These are phyloP conservation scores for Penicillium cinerascens DNA, from an alignment of 495 filamentous ascomycete genomes.

Conservation along the genomic window DNA sequence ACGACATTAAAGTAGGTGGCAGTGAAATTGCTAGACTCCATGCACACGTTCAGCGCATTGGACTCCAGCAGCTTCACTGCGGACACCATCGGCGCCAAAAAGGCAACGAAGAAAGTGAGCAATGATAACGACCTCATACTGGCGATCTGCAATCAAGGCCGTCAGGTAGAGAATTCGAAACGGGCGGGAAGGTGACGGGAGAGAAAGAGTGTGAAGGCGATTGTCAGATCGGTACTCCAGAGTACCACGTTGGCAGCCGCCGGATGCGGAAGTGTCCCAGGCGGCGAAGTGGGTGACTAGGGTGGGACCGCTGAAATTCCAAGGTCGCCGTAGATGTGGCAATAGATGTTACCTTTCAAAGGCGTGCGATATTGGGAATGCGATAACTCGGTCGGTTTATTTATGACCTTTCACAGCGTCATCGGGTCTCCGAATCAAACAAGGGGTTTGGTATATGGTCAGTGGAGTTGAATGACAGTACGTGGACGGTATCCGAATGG, in stretches of 20 bases:
- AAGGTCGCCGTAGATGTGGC: constrained; percentile 3
- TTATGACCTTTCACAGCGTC: constrained; percentile 1
- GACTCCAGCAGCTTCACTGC: constrained; percentile 58
- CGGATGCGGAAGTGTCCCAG: constrained; percentile 41
- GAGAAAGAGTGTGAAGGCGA: constrained; percentile 24
- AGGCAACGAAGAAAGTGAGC: constrained; percentile 37
- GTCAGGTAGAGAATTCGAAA: constrained; percentile 6
- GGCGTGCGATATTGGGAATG: neutral
- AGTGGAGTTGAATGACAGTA: constrained; percentile 11
- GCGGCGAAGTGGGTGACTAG: constrained; percentile 8
- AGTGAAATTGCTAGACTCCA: constrained; percentile 73
- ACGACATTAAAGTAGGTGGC: constrained; percentile 78
- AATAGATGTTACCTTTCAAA: constrained; percentile 1
- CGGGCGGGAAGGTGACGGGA: constrained; percentile 10
- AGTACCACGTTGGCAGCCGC: constrained; percentile 37
- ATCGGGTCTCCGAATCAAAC: neutral
- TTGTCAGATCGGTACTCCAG: constrained; percentile 32
- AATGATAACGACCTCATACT: constrained; percentile 42
- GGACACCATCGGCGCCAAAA: constrained; percentile 37
- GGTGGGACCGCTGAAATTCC: constrained; percentile 6
- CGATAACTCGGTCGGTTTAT: neutral
- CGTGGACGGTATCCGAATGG: constrained; percentile 4
- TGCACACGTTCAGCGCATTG: constrained; percentile 73
- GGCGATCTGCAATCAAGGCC: constrained; percentile 8
- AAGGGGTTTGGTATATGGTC: neutral